A percentile compares a stretch with the other conserved stretches of the same genome.
phyloP scores from a whole-genome alignment of 139 green algal species.

The Gonium pectorale region DNA sequence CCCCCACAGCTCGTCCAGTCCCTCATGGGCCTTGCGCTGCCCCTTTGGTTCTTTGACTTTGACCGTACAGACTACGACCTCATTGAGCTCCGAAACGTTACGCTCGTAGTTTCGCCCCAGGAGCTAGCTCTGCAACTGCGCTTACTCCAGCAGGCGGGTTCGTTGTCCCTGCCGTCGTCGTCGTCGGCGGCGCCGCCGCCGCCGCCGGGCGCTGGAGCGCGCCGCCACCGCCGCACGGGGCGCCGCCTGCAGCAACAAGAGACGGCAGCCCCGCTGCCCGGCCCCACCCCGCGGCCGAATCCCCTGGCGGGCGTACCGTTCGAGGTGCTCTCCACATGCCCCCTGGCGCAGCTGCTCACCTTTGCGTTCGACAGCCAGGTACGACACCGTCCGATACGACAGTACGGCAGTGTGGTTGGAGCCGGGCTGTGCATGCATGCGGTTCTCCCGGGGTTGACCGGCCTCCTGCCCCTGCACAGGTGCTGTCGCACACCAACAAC shows the following conservation, averaged over 20 bases:
- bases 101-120: background rate
- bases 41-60: slow-evolving; percentile 11
- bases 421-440: background rate
- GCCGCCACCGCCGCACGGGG: background rate
- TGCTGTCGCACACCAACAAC: background rate
- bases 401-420: background rate
- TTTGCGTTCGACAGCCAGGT: slow-evolving; percentile 11
- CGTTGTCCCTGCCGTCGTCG: background rate
- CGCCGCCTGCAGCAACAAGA: background rate
- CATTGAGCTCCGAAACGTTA: background rate
- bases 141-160: background rate
- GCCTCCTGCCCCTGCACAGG: no score
- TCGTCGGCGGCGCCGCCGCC: background rate
- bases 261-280: background rate
- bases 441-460: background rate
- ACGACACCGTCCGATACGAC: background rate
- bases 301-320: no score
- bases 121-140: background rate
- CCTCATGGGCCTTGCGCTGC: background rate
- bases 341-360: background rate
- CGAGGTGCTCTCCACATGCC: background rate
- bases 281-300: no score
- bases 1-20: background rate
- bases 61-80: background rate
- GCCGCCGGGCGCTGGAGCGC: background rate